phyloP scores from a whole-genome alignment of 305 asterid species.

The Ilex paraguariensis region DNA sequence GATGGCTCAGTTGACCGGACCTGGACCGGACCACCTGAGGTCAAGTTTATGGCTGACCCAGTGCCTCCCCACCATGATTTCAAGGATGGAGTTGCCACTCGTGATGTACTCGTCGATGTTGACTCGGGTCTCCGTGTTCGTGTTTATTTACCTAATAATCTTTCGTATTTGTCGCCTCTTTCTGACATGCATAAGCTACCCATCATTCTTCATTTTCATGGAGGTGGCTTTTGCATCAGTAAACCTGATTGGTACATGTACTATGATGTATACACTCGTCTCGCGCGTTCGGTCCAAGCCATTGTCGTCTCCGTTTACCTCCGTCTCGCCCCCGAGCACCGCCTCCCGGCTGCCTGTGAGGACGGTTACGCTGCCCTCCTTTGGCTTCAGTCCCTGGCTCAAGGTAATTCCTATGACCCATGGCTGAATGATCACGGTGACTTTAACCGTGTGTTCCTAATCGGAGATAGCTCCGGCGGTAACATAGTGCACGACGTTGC shows the following conservation, averaged over 20 bases:
- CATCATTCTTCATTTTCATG: slow-evolving; percentile 60
- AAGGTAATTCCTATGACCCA: slow-evolving; percentile 9
- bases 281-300: slow-evolving; percentile 37
- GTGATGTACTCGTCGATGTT: slow-evolving; percentile 18
- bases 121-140: slow-evolving; percentile 31
- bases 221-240: slow-evolving; percentile 78
- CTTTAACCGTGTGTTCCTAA: slow-evolving; percentile 42
- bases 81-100: slow-evolving; percentile 35
- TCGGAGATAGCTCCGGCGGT: slow-evolving; percentile 80
- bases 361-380: slow-evolving; percentile 31
- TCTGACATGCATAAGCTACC: slow-evolving; percentile 30
- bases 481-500: slow-evolving; percentile 67
- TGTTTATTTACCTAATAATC: slow-evolving; percentile 31
- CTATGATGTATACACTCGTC: slow-evolving; percentile 41
- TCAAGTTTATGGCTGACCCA: slow-evolving; percentile 55
- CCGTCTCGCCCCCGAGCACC: slow-evolving; percentile 58
- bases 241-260: slow-evolving; percentile 65
- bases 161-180: no score
- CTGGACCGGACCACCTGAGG: slow-evolving; percentile 53
- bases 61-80: slow-evolving; percentile 42
- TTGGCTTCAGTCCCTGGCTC: slow-evolving; percentile 39
- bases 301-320: slow-evolving; percentile 44
- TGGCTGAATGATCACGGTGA: slow-evolving; percentile 33
- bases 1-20: slow-evolving; percentile 59
- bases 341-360: slow-evolving; percentile 50